These are phyloP conservation scores for Paecilomyces niveus DNA, from an alignment of 2,329 filamentous ascomycete genomes.

Conservation along the genomic window DNA sequence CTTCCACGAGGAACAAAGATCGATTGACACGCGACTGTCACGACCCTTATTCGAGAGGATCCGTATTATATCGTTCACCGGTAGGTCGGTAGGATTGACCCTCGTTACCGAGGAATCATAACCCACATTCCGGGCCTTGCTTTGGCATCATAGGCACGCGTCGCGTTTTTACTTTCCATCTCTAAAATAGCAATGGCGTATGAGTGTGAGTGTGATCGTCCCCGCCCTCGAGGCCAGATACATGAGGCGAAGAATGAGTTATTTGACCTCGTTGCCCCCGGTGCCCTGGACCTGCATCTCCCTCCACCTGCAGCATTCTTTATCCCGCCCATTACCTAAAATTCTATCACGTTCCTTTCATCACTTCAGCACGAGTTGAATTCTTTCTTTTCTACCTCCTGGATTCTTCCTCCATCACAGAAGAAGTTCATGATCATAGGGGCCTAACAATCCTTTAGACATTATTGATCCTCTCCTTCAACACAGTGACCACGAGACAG, in stretches of 20 bases:
- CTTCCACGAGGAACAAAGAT: conserved; percentile 6
- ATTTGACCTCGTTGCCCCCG: conserved; percentile 33
- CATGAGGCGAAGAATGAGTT: conserved; percentile 29
- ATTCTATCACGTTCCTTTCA: conserved; percentile 5
- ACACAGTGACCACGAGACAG: conserved; percentile 19
- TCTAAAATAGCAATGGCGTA: conserved; percentile 29
- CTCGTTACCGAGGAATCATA: conserved; percentile 31
- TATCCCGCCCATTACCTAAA: conserved; percentile 4
- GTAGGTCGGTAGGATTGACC: conserved; percentile 12
- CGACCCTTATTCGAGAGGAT: conserved; percentile 6
- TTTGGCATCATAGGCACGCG: conserved; percentile 29
- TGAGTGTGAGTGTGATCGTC: conserved; percentile 30
- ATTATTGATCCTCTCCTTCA: conserved; percentile 18
- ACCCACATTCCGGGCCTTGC: conserved; percentile 37
- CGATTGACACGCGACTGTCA: conserved; percentile 6
- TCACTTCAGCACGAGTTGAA: conserved; percentile 7
- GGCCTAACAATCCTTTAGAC: conserved; percentile 14
- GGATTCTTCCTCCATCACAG: conserved; percentile 3
- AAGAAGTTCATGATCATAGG: conserved; percentile 3
- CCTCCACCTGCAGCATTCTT: conserved; percentile 13
- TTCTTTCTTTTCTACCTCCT: not conserved
- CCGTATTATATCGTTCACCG: conserved; percentile 1
- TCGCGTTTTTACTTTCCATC: conserved; percentile 22
- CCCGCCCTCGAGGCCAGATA: conserved; percentile 15
- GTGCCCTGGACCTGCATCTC: conserved; percentile 12